Evolutionary conservation across 495 filamentous ascomycete genomes (phyloP).

Genomic region (Cairneyella variabilis): DNA sequence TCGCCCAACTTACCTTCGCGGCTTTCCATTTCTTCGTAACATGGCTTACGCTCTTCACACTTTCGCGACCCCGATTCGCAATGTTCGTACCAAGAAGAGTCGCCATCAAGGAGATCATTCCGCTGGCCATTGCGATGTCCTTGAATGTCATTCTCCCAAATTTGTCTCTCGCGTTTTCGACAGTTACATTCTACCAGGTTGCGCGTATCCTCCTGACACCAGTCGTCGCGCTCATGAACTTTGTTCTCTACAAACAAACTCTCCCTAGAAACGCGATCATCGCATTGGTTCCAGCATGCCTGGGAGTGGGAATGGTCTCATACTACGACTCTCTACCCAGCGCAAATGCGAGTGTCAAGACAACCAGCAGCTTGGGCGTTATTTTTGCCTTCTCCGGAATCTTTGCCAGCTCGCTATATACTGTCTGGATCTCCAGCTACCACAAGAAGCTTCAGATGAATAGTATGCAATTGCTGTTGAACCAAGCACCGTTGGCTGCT

Average conservation of each 20-base stretch:
- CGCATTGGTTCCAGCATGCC: conserved; percentile 60
- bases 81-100: conserved; percentile 58
- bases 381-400: conserved; percentile 62
- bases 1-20: conserved; percentile 66
- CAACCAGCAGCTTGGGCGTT: conserved; percentile 53
- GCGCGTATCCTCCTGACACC: conserved; percentile 70
- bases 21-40: conserved; percentile 73
- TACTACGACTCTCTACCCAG: conserved; percentile 64
- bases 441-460: conserved; percentile 63
- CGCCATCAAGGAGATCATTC: conserved; percentile 54
- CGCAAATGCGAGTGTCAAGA: conserved; percentile 40
- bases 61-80: conserved; percentile 57
- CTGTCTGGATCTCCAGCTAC: conserved; percentile 63
- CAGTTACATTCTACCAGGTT: conserved; percentile 73
- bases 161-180: conserved; percentile 65
- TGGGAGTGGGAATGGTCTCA: conserved; percentile 64
- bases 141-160: conserved; percentile 75
- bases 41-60: conserved; percentile 56
- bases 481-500: conserved; percentile 64
- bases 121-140: conserved; percentile 62
- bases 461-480: conserved; percentile 69
- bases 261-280: conserved; percentile 52
- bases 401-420: conserved; percentile 64
- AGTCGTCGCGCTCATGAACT: conserved; percentile 63
- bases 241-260: conserved; percentile 55